phyloP scores from a whole-genome alignment of 805 yeast genomes.

The Starmera quercuum region DNA sequence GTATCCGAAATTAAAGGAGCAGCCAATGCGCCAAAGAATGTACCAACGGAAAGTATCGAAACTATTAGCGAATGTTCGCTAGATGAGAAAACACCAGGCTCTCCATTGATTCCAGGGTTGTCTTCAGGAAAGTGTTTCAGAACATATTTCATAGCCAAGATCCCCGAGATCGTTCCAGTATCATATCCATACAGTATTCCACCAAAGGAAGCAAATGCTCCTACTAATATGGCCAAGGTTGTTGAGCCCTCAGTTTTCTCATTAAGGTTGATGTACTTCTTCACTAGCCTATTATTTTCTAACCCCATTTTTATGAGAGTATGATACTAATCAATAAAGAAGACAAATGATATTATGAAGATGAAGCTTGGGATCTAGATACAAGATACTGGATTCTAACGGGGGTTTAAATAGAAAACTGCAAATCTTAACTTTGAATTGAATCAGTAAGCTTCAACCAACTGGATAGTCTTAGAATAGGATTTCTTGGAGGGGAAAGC shows the following conservation, averaged over 20 bases:
- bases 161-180: slow-evolving; percentile 60
- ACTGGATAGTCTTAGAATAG: too few species aligned
- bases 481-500: too few species aligned
- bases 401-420: too few species aligned
- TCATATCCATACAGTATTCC: slow-evolving; percentile 64
- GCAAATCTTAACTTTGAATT: too few species aligned
- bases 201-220: slow-evolving; percentile 59
- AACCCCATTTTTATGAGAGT: too few species aligned
- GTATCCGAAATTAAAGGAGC: slow-evolving; percentile 52
- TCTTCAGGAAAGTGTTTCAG: slow-evolving; percentile 31
- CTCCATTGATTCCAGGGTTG: slow-evolving; percentile 13
- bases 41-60: slow-evolving; percentile 69
- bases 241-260: slow-evolving; percentile 43
- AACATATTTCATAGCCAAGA: slow-evolving; percentile 56
- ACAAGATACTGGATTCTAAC: too few species aligned
- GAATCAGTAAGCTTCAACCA: too few species aligned
- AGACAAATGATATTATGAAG: too few species aligned
- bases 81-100: slow-evolving; percentile 27
- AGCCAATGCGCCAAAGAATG: slow-evolving; percentile 57
- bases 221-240: slow-evolving; percentile 39
- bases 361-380: too few species aligned
- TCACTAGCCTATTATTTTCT: slow-evolving; percentile 3
- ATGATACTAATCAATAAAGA: too few species aligned
- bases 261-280: slow-evolving; percentile 33
- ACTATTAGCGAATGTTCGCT: slow-evolving; percentile 53